phyloP scores from a whole-genome alignment of 2,329 filamentous ascomycete species.

The Coniochaeta sp. region DNA sequence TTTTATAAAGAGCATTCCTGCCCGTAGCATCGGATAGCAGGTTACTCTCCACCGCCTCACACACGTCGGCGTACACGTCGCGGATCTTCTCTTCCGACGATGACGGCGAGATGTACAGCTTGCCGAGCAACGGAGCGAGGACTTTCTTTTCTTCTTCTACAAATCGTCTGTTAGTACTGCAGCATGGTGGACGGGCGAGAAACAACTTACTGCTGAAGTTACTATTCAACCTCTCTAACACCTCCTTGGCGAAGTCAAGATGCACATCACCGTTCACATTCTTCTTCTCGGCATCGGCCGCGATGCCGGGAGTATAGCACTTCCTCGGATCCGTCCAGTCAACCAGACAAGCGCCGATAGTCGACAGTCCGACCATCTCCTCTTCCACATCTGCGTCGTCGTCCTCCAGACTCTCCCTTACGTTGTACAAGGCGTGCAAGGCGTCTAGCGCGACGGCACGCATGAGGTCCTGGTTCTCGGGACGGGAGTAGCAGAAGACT shows the following conservation, averaged over 20 bases:
- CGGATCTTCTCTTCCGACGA: constrained; percentile 52
- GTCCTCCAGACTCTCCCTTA: constrained; percentile 64
- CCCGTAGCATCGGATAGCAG: constrained; percentile 52
- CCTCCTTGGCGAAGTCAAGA: constrained; percentile 66
- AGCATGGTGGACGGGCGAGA: not conserved
- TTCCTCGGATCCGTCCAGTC: constrained; percentile 96
- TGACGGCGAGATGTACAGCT: constrained; percentile 69
- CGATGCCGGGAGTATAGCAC: constrained; percentile 44
- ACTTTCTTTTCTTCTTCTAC: constrained; percentile 81
- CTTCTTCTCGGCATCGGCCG: constrained; percentile 50
- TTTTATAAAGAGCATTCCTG: constrained; percentile 59
- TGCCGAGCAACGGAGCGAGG: constrained; percentile 68
- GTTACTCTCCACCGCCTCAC: constrained; percentile 55
- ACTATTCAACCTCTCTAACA: constrained; percentile 66
- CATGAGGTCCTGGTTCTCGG: constrained; percentile 80
- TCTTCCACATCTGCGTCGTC: constrained; percentile 69
- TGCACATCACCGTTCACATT: constrained; percentile 71
- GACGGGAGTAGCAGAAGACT: constrained; percentile 81
- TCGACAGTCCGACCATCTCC: constrained; percentile 70
- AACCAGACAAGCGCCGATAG: constrained; percentile 73
- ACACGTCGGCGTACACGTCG: constrained; percentile 48
- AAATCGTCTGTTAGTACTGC: constrained; percentile 19
- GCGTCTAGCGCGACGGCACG: constrained; percentile 64
- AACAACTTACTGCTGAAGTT: constrained; percentile 56
- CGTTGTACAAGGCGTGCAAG: constrained; percentile 65